A percentile compares a stretch with the other conserved stretches of the same genome.
phyloP scores from a whole-genome alignment of 495 filamentous ascomycete species.

The Sordaria brevicollis region DNA sequence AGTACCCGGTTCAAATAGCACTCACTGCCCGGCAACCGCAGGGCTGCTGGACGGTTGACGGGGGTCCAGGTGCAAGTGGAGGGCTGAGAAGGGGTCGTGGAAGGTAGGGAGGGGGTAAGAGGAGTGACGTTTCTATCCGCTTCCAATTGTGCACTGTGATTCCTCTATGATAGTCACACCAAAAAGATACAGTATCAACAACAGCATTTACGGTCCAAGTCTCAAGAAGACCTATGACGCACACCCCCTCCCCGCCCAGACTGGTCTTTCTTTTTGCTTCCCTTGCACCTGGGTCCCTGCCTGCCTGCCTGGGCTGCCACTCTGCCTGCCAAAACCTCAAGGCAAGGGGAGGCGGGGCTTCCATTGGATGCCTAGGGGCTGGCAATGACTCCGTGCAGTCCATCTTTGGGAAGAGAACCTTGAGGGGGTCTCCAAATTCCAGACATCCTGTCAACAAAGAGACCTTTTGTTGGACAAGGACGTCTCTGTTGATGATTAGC shows the following conservation, averaged over 20 bases:
- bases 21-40: not conserved
- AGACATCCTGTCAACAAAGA: not conserved
- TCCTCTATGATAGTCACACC: not conserved
- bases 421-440: not conserved
- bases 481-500: not conserved
- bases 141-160: constrained; percentile 5
- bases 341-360: not conserved
- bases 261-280: not conserved
- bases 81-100: not conserved
- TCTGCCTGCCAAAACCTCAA: not conserved
- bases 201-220: not conserved
- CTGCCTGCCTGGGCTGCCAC: too few species aligned
- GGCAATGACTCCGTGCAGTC: not conserved
- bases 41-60: not conserved
- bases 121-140: constrained; percentile 3
- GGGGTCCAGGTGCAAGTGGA: not conserved
- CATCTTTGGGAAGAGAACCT: not conserved
- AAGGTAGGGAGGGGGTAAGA: not conserved
- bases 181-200: not conserved
- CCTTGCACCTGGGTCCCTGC: not conserved
- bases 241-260: not conserved
- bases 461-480: not conserved
- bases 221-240: not conserved
- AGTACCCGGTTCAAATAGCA: not conserved
- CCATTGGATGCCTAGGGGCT: not conserved